Percentiles rank a stretch among this genome's conserved stretches.
phyloP scores from a whole-genome alignment of 1,284 basidiomycete genomes.

The Erythrobasidium hasegawianum region DNA sequence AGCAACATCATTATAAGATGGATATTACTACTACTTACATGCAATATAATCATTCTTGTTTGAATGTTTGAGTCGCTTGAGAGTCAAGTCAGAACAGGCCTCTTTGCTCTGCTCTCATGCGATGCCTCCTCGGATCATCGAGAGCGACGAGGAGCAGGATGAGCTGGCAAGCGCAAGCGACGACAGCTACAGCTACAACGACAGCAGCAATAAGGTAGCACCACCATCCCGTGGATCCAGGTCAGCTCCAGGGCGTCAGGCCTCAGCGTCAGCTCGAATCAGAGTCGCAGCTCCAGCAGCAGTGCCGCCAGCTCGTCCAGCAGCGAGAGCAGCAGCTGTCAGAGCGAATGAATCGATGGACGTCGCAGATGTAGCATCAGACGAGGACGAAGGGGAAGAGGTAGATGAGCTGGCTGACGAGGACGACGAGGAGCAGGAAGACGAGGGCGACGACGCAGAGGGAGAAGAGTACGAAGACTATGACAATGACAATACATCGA shows the following conservation, averaged over 20 bases:
- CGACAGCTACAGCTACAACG: constrained; percentile 6
- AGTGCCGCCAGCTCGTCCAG: constrained; percentile 20
- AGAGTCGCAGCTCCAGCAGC: not conserved
- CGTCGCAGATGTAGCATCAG: constrained; percentile 13
- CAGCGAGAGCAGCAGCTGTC: constrained; percentile 26
- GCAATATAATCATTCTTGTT: too few relatives aligned
- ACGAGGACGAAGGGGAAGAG: constrained; percentile 13
- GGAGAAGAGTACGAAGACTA: constrained; percentile 7
- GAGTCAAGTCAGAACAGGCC: too few relatives aligned
- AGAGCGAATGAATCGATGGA: constrained; percentile 34
- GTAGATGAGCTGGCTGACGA: constrained; percentile 8
- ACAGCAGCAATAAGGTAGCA: not conserved
- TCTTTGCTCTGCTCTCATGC: not conserved
- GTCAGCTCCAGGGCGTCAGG: not conserved
- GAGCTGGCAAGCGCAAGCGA: constrained; percentile 18
- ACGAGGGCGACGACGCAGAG: constrained; percentile 13
- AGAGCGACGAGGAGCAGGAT: constrained; percentile 28
- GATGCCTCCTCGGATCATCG: constrained; percentile 30
- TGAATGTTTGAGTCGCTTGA: too few relatives aligned
- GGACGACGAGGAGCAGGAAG: constrained; percentile 17
- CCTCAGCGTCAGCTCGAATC: constrained; percentile 11
- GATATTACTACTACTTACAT: too few relatives aligned
- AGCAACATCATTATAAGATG: too few relatives aligned
- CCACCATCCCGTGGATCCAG: too few relatives aligned
- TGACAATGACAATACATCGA: constrained; percentile 8